These are phyloP conservation scores for Aspergillus pseudotamarii DNA, from an alignment of 2,329 filamentous ascomycete species.

Conservation along the genomic window DNA sequence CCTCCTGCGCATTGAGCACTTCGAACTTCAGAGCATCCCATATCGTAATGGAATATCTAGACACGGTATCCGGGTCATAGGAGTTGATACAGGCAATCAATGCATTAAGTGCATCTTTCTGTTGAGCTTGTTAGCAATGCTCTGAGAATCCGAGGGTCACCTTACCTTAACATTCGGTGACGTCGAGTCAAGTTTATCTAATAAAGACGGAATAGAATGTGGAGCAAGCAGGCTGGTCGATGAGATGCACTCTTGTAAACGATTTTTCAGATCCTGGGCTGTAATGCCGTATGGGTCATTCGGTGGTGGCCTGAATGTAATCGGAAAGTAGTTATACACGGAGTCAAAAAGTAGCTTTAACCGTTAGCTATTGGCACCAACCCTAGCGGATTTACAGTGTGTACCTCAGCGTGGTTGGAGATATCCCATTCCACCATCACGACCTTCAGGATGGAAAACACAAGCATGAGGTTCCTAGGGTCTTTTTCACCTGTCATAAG, in stretches of 20 bases:
- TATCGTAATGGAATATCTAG: slow-evolving; percentile 64
- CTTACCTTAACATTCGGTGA: slow-evolving; percentile 67
- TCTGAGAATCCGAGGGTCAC: neutral
- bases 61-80: slow-evolving; percentile 62
- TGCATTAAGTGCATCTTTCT: slow-evolving; percentile 68
- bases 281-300: slow-evolving; percentile 72
- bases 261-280: slow-evolving; percentile 67
- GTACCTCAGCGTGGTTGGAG: slow-evolving; percentile 60
- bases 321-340: slow-evolving; percentile 73
- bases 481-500: slow-evolving; percentile 71
- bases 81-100: slow-evolving; percentile 61
- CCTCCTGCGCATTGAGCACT: slow-evolving; percentile 67
- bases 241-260: slow-evolving; percentile 65
- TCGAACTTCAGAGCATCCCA: slow-evolving; percentile 73
- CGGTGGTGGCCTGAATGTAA: slow-evolving; percentile 69
- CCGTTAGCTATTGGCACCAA: slow-evolving; percentile 19
- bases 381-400: neutral
- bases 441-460: slow-evolving; percentile 68
- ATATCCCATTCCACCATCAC: slow-evolving; percentile 71
- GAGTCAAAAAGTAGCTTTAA: slow-evolving; percentile 62
- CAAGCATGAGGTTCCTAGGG: slow-evolving; percentile 69
- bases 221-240: slow-evolving; percentile 66
- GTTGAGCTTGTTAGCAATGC: slow-evolving; percentile 20
- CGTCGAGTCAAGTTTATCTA: slow-evolving; percentile 71
- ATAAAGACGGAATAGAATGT: slow-evolving; percentile 65